Evolutionary conservation across 306 rosid species (phyloP), one percentile per base, ranked within the genome.

Genomic region (Begonia peltatifolia): DNA sequence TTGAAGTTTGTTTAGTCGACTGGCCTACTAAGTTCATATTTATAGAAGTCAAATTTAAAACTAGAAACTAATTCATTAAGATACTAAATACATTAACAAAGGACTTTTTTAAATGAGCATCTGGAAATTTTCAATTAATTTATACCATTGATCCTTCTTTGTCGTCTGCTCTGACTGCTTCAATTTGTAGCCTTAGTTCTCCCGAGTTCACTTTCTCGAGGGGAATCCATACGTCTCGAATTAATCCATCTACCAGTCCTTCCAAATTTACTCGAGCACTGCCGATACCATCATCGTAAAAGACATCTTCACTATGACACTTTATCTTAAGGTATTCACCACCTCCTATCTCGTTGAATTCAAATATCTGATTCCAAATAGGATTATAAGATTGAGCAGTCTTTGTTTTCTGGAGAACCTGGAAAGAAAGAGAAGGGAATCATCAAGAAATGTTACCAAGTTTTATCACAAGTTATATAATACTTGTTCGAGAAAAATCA

Each of bases 251-350:
- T 12, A 49, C 60, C 38, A 92, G 70, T 47, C 99, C 99, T 82
- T 92, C 99, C 76, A 92, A 71, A 77, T 86, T 92, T 50, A 92
- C 99, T 25, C 92, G 75, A 8, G 99, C 96, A 61, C 71, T 79
- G 47, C 99, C 99, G 6, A 92, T 79, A 72, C 59, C 75, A 58
- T 86, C 92, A 18, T 92, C 99, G 30, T 83, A 77, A 16, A 92
- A 92, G 52, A 56, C 72, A 50, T 92, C 99, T 68, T 79, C 94
- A 11, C 59, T 67, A 63, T 54, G 75, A 63, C 86, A 79, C 63
- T 73, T 92, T 61, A 92, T 53, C 81, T 75, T 92, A 36, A 92
- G 77, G 78, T 77, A 83, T 59, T 86, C 96, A 41, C 86, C 94
- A 2, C 63, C 92, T 59, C 78, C 78, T 55, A 83, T 71, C 73